Conservation (phyloP, 2,329 filamentous ascomycete species). For the Trichoderma arundinaceum region DNA sequence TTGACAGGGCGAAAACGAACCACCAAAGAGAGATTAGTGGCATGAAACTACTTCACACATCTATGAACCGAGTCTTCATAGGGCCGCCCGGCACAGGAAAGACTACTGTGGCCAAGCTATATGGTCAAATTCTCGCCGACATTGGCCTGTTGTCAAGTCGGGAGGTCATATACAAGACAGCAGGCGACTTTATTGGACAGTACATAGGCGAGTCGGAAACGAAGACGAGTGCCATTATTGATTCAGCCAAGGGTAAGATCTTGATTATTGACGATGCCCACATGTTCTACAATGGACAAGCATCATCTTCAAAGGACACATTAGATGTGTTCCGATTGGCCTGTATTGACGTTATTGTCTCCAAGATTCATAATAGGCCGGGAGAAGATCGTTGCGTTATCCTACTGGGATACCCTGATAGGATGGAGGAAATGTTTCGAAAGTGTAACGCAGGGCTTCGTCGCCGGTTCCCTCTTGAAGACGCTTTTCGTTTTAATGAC, state of each 20-base stretch:
- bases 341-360: constrained; percentile 4
- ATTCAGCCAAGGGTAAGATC: constrained; percentile 67
- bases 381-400: constrained; percentile 12
- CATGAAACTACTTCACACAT: constrained; percentile 48
- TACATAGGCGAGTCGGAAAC: constrained; percentile 73
- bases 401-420: constrained; percentile 1
- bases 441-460: background rate
- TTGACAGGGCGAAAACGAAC: background rate
- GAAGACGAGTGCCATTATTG: constrained; percentile 62
- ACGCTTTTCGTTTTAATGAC: constrained; percentile 1
- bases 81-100: constrained; percentile 73
- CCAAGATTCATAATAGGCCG: constrained; percentile 7
- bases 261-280: constrained; percentile 77
- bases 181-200: constrained; percentile 69
- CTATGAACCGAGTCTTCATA: constrained; percentile 72
- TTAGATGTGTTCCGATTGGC: background rate
- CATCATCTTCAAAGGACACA: too few species aligned
- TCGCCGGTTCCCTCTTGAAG: background rate
- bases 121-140: constrained; percentile 77
- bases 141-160: constrained; percentile 67
- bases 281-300: constrained; percentile 14
- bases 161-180: constrained; percentile 61
- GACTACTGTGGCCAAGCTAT: constrained; percentile 71
- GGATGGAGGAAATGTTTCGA: constrained; percentile 4
- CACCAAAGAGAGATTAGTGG: constrained; percentile 2